Base-by-base conservation (phyloP, 495 filamentous ascomycete genomes). In the Astrothelium subdiscretum region DNA sequence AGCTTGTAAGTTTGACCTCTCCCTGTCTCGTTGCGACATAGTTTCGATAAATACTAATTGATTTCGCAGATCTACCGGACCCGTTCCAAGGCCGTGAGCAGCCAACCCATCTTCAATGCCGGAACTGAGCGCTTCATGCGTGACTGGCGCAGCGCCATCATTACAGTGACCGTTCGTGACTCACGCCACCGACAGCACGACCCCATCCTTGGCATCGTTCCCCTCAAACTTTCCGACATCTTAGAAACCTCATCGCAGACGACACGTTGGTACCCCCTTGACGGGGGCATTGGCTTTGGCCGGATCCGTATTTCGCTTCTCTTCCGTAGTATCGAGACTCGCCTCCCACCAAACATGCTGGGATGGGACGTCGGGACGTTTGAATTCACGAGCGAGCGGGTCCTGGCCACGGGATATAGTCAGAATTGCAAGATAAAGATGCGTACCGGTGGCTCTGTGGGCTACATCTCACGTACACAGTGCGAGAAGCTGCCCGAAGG, bases 361-460 rank as follows among this genome's bases (percentile, higher is more conserved):
- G 90, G 92, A 29, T 97, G 90, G 83, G 90, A 97, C 63, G 88
- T 96, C 18, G 94, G 94, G 32, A 95, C 91, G 0, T 96, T 97
- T 68, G 89, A 96, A 66, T 96, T 97, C 70, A 69, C 70, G 0
- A 85, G 83, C 0, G 81, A 90, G 27, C 82, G 79, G 57, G 81
- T 95, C 59, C 74, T 82, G 26, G 82, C 84, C 0, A 72, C 76
- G 48, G 77, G 77, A 12, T 91, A 87, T 69, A 75, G 76, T 0
- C 80, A 81, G 0, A 72, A 78, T 26, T 70, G 83, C 35, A 91
- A 89, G 70, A 77, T 92, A 54, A 84, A 83, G 71, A 71, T 97
- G 63, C 79, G 90, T 26, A 97, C 92, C 32, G 90, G 92, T 38
- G 92, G 94, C 24, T 91, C 87, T 65, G 84, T 81, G 18, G 90